Evolutionary conservation across 2,329 filamentous ascomycete genomes (phyloP).

Genomic region (Ophiosphaerella narmari): DNA sequence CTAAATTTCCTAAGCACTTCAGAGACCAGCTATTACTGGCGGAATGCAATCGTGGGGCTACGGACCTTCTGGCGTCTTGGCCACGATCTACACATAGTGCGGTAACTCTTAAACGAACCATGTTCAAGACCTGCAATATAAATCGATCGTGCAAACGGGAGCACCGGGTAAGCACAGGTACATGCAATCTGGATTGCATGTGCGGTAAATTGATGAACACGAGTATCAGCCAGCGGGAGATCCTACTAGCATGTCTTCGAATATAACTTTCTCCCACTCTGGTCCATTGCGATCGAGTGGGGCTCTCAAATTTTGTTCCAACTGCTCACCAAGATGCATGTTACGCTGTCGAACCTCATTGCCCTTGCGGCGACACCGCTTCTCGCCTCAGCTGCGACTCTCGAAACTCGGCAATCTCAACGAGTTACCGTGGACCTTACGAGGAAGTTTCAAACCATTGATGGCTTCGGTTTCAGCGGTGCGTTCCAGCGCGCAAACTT

Average conservation of each 20-base stretch:
- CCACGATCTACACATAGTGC: constrained; percentile 18
- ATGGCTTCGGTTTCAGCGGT: constrained; percentile 53
- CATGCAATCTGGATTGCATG: background rate
- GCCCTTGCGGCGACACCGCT: constrained; percentile 15
- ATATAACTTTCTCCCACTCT: background rate
- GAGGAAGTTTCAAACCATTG: constrained; percentile 53
- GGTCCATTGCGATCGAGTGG: background rate
- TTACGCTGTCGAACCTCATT: constrained; percentile 9
- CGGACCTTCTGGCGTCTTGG: constrained; percentile 17
- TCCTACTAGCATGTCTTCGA: background rate
- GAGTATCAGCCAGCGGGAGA: constrained; percentile 1
- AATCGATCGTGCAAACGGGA: constrained; percentile 2
- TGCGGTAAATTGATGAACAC: constrained; percentile 5
- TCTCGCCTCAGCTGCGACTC: constrained; percentile 11
- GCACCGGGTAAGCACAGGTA: constrained; percentile 3
- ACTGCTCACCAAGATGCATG: constrained; percentile 11
- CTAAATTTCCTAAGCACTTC: background rate
- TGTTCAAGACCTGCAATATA: constrained; percentile 5
- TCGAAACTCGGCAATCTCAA: constrained; percentile 22
- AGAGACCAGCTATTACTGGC: constrained; percentile 5
- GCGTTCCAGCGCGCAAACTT: constrained; percentile 55
- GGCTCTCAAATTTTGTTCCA: background rate
- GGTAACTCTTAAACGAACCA: constrained; percentile 4
- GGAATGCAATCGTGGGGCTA: constrained; percentile 27
- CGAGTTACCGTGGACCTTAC: constrained; percentile 48